Conservation (phyloP, 129 eudicot species). For the Scalesia atractyloides region DNA sequence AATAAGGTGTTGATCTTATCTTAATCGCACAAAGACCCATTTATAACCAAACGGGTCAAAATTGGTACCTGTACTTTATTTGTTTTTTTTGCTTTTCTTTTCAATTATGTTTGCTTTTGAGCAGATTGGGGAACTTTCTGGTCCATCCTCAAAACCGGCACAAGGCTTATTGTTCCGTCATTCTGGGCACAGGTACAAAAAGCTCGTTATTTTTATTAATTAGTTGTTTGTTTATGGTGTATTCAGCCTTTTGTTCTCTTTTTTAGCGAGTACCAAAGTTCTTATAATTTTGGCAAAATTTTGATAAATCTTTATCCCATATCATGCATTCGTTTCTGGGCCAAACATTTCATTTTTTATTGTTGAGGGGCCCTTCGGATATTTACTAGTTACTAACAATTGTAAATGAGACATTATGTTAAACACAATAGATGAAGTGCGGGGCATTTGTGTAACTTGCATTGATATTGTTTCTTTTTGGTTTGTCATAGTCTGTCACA, state of each 20-base stretch:
- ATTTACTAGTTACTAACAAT: neutral
- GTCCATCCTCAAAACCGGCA: conserved; percentile 28
- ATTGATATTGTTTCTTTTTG: neutral
- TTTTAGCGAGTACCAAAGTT: neutral
- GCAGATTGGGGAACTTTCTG: conserved; percentile 36
- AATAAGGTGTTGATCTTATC: conserved; percentile 44
- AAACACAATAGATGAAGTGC: neutral
- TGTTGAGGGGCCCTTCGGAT: neutral
- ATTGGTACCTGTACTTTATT: neutral
- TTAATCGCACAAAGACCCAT: neutral
- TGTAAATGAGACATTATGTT: neutral
- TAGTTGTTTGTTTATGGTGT: neutral
- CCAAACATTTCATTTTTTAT: neutral
- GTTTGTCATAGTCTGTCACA: neutral
- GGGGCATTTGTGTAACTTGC: neutral
- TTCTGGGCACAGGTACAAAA: conserved; percentile 80
- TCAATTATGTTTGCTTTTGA: conserved; percentile 6
- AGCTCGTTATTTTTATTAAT: neutral
- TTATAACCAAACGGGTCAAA: neutral
- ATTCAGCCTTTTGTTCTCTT: neutral
- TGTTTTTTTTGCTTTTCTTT: neutral
- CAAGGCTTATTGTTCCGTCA: conserved; percentile 77
- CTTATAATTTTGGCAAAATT: neutral
- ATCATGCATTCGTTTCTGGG: neutral
- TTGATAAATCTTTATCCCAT: neutral